A percentile compares a stretch with the other conserved stretches of the same genome.
These are phyloP conservation scores for Multifurca ochricompacta DNA, from an alignment of 768 basidiomycete genomes.

Conservation along the genomic window DNA sequence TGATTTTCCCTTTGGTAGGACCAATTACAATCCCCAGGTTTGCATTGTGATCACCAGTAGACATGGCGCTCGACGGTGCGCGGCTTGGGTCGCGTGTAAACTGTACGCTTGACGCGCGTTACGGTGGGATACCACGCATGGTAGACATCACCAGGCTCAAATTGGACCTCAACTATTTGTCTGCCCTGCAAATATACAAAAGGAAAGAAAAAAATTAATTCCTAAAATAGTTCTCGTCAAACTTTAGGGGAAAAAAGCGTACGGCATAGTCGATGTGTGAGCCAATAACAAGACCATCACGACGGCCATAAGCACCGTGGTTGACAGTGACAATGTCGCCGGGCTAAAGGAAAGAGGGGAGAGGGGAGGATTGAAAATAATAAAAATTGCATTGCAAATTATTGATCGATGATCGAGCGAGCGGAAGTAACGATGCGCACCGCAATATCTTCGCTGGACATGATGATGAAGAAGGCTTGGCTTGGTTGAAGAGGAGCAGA, in stretches of 20 bases:
- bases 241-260: slow-evolving; percentile 28
- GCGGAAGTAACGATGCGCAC: not conserved
- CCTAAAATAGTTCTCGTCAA: not conserved
- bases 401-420: not conserved
- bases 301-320: slow-evolving; percentile 51
- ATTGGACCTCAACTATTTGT: slow-evolving; percentile 74
- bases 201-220: not conserved
- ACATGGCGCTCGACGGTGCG: slow-evolving; percentile 67
- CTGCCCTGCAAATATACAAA: slow-evolving; percentile 59
- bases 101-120: slow-evolving; percentile 67
- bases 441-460: slow-evolving; percentile 2
- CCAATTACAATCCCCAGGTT: not conserved
- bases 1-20: not conserved
- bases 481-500: not conserved
- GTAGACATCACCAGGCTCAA: slow-evolving; percentile 62
- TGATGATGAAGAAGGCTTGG: not conserved
- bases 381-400: not conserved
- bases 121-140: slow-evolving; percentile 74
- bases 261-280: slow-evolving; percentile 65
- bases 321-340: slow-evolving; percentile 78
- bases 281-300: slow-evolving; percentile 76
- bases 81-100: slow-evolving; percentile 41
- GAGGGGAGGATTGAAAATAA: too few species aligned
- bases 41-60: slow-evolving; percentile 47
- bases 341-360: slow-evolving; percentile 38